Base-by-base conservation (phyloP, 129 eudicot species). In the Centrapalus pauciflorus region DNA sequence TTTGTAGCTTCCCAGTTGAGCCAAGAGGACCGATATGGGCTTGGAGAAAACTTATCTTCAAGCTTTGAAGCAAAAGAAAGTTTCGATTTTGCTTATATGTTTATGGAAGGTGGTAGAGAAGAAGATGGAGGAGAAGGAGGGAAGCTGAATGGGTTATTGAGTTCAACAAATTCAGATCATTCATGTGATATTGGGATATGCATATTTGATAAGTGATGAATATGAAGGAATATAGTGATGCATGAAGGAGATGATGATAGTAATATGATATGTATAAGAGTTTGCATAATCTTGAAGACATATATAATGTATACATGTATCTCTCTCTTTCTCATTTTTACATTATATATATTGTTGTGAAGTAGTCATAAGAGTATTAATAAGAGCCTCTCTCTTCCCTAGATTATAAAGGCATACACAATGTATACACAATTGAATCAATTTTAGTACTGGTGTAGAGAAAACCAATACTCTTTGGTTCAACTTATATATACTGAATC, bases 1-100 rank as follows among this genome's bases (percentile, higher is more conserved):
- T 88, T 92, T 82, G 98, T 92, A 13, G 98, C 98, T 32, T 92
- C 98, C 34, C 98, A 92, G 63, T 65, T 92, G 45, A 87, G 98
- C 73, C 96, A 91, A 23, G 98, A 80, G 67, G 84, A 81, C 30
- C 50, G 60, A 32, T 52, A 55, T 2, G 79, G 48, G 14, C 37
- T 51, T 4, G 78, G 45, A 27, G 21, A 51, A 30, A 62, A 71
- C n/a, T 30, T 66, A 16, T 62, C 73, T 13, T 74, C 78, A 30
- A 58, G 72, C 64, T 79, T 82, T 55, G 76, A 49, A 16, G 74
- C 63, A 24, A 69, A 72, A 34, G 67, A 41, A 51, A 41, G 48
- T 40, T 68, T 85, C 1, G 84, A 76, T 1, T 28, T 79, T 76
- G 84, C 85, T 43, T 55, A 81, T 71, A 75, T 91, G 69, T 59